Evolutionary conservation across 805 yeast species (phyloP).

Genomic region (Saccharomycopsis schoenii): DNA sequence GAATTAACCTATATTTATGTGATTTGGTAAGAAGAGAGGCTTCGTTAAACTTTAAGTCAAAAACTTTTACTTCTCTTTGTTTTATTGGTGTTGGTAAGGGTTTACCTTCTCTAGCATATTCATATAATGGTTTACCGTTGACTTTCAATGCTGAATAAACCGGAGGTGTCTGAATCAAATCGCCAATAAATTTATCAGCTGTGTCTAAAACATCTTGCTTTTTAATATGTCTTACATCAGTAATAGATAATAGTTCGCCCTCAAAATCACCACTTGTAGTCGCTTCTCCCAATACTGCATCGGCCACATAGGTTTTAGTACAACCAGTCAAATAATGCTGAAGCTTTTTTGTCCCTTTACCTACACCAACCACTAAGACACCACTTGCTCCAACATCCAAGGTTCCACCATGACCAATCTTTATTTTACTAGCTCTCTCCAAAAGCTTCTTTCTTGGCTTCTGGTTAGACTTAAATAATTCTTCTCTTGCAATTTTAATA

Average conservation of each 20-base stretch:
- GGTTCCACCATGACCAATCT: constrained; percentile 98
- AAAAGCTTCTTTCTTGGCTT: constrained; percentile 43
- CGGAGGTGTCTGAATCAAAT: constrained; percentile 85
- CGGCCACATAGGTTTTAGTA: constrained; percentile 70
- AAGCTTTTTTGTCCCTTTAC: constrained; percentile 77
- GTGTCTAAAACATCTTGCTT: constrained; percentile 40
- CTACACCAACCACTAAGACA: constrained; percentile 84
- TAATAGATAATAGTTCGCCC: constrained; percentile 64
- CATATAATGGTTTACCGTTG: constrained; percentile 89
- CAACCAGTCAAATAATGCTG: constrained; percentile 65
- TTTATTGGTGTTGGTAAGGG: constrained; percentile 82
- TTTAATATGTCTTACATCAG: constrained; percentile 47
- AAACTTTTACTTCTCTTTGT: constrained; percentile 58
- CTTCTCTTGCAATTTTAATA: constrained; percentile 39
- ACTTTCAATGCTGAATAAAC: constrained; percentile 88
- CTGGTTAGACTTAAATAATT: constrained; percentile 32
- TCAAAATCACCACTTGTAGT: constrained; percentile 93
- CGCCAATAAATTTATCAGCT: constrained; percentile 64
- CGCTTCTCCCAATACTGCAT: constrained; percentile 77
- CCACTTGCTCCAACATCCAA: constrained; percentile 96
- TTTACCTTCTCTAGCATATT: constrained; percentile 81
- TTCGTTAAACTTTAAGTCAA: constrained; percentile 45
- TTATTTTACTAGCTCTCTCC: constrained; percentile 46
- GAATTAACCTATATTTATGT: constrained; percentile 41
- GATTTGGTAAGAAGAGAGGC: constrained; percentile 34